A percentile compares a stretch with the other conserved stretches of the same genome.
Evolutionary conservation across 2,329 filamentous ascomycete genomes (phyloP).

Genomic region (Hawksworthiomyces lignivorus): DNA sequence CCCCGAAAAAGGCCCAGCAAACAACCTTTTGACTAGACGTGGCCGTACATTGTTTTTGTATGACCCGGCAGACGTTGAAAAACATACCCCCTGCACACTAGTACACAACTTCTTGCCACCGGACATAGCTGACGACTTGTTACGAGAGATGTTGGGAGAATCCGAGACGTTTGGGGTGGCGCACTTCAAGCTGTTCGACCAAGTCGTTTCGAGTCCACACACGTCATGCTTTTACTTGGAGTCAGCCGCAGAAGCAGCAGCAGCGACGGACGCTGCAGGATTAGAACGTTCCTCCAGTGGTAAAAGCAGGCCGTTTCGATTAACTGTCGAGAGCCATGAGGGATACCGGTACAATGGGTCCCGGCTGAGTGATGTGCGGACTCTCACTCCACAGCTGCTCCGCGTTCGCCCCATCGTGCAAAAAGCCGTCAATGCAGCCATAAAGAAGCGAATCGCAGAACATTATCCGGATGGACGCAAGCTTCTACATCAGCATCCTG

Average conservation of each 20-base stretch:
- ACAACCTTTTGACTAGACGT: constrained; percentile 47
- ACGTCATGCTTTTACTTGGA: constrained; percentile 79
- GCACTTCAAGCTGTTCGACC: constrained; percentile 79
- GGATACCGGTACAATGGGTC: constrained; percentile 84
- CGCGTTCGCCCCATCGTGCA: constrained; percentile 64
- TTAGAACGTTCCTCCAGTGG: too few species aligned
- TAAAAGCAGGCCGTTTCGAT: constrained; percentile 21
- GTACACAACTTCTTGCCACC: constrained; percentile 81
- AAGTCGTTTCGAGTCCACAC: constrained; percentile 77
- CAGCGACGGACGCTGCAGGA: constrained; percentile 47
- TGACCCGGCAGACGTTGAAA: constrained; percentile 70
- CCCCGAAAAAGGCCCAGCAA: constrained; percentile 7
- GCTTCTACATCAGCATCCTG: constrained; percentile 66
- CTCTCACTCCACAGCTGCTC: constrained; percentile 66
- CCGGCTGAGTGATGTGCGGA: constrained; percentile 65
- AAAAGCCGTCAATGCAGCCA: constrained; percentile 67
- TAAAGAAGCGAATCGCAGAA: constrained; percentile 60
- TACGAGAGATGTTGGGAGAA: constrained; percentile 69
- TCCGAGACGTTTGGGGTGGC: constrained; percentile 56
- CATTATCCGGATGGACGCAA: constrained; percentile 64
- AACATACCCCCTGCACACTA: constrained; percentile 82
- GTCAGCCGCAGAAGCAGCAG: constrained; percentile 56
- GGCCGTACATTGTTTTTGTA: constrained; percentile 80
- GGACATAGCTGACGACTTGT: constrained; percentile 62
- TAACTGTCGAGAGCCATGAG: background rate